Percentiles rank a stretch among this genome's conserved stretches.
phyloP scores from a whole-genome alignment of 176 grass and related monocot species.

The Cocos nucifera region DNA sequence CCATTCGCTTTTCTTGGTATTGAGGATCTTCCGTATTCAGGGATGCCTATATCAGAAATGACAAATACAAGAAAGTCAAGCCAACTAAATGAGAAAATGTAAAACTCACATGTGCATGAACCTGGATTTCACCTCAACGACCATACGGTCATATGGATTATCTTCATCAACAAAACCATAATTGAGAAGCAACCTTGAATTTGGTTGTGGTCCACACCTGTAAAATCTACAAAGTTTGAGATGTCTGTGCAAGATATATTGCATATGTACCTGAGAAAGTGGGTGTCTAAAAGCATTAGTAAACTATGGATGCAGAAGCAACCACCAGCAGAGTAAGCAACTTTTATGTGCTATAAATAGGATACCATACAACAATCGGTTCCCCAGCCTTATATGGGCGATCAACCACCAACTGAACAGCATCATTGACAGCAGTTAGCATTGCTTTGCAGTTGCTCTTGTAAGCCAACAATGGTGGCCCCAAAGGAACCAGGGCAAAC shows the following conservation, averaged over 20 bases:
- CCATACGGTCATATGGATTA: slow-evolving; percentile 88
- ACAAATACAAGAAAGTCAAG: slow-evolving; percentile 16
- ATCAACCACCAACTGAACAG: slow-evolving; percentile 84
- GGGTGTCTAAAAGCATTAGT: not conserved
- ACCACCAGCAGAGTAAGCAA: not conserved
- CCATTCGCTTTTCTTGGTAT: slow-evolving; percentile 98
- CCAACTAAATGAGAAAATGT: slow-evolving; percentile 4
- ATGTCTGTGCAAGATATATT: not conserved
- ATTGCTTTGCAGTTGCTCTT: slow-evolving; percentile 98
- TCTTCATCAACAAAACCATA: slow-evolving; percentile 99
- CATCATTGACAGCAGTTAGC: slow-evolving; percentile 71
- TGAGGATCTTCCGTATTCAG: slow-evolving; percentile 96
- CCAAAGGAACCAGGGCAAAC: slow-evolving; percentile 88
- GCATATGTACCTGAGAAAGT: not conserved
- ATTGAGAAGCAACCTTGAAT: slow-evolving; percentile 92
- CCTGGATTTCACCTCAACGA: slow-evolving; percentile 52
- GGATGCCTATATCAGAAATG: slow-evolving; percentile 49
- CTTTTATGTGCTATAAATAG: no score
- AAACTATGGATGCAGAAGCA: not conserved
- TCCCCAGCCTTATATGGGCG: slow-evolving; percentile 72
- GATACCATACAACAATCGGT: slow-evolving; percentile 90
- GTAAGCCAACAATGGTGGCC: slow-evolving; percentile 91
- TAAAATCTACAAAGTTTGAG: slow-evolving; percentile 41
- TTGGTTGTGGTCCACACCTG: slow-evolving; percentile 98
- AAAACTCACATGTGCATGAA: not conserved